Conservation (phyloP, 2,329 filamentous ascomycete species). For the Ceratocystis alfenasii region DNA sequence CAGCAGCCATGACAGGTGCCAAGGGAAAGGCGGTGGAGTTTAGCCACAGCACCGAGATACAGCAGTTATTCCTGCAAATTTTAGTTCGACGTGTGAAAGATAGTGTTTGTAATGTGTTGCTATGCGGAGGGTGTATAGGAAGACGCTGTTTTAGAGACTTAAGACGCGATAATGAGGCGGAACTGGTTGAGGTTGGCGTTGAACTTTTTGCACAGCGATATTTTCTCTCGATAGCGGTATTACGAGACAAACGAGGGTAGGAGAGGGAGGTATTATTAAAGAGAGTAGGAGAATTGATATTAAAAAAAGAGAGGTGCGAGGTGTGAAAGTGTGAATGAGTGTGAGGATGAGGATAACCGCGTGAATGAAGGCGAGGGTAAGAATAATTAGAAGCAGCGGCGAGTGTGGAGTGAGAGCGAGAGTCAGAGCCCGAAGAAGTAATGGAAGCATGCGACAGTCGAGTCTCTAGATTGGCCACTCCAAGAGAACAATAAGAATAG, state of each 20-base stretch:
- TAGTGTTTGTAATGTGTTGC: background rate
- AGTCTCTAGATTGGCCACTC: background rate
- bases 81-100: background rate
- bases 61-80: background rate
- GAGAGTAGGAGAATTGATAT: constrained; percentile 13
- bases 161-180: constrained; percentile 3
- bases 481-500: background rate
- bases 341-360: constrained; percentile 9
- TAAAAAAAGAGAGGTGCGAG: constrained; percentile 16
- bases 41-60: background rate
- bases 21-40: constrained; percentile 8
- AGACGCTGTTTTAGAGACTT: background rate
- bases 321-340: constrained; percentile 1
- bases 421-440: background rate
- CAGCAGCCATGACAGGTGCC: constrained; percentile 18
- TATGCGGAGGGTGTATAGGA: background rate
- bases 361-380: background rate
- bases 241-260: constrained; percentile 16
- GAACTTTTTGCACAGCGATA: background rate
- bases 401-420: background rate
- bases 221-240: background rate
- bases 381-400: background rate
- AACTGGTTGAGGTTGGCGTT: background rate
- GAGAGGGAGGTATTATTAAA: background rate
- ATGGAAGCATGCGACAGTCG: background rate